Base-by-base conservation (phyloP, 2,329 filamentous ascomycete genomes). In the Apiospora malaysiana region DNA sequence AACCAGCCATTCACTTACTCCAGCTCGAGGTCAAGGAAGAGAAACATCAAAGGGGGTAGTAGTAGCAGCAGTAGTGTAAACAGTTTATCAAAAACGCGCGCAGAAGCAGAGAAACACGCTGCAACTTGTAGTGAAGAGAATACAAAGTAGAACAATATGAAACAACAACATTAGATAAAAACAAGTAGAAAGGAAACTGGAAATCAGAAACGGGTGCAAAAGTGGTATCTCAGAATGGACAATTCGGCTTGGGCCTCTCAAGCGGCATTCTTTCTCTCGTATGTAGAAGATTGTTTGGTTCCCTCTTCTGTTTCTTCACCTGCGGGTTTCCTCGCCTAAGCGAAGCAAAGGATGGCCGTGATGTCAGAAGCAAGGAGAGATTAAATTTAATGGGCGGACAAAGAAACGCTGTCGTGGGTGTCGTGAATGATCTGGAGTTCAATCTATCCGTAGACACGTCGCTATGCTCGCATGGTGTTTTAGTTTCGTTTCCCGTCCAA, bases 221-320 rank as follows among this genome's bases (percentile, higher is more conserved):
- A 68, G 66, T 68, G 66, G 66, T 68, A 68, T 68, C 66, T 68
- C 66, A 47, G 66, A 45, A 68, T 68, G 66, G 46, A 68, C 46
- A 47, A 47, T 47, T 68, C 46, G 66, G 66, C 66, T 68, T 21
- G 43, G 66, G 66, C 66, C 56, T 40, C 56, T 63, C 56, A 63
- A 63, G 21, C 56, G 23, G 56, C 56, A 63, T 63, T 63, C 56
- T 63, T 63, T 63, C 42, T 40, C 18, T 63, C 56, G n/a, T 63
- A 63, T 63, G 56, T 37, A 59, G 51, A 12, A 32, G 49, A 25
- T 56, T 25, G 49, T 7, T 59, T 59, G 42, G 42, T 47, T 47
- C 45, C 21, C 56, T 40, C 56, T 40, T 40, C 56, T 63, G 56
- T 63, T 63, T 40, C 56, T 40, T 32, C 32, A 63, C n/a, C 56